Percentiles rank a stretch among this genome's conserved stretches.
These are phyloP conservation scores for Starmerella vitae DNA, from an alignment of 805 yeast genomes.

Conservation along the genomic window DNA sequence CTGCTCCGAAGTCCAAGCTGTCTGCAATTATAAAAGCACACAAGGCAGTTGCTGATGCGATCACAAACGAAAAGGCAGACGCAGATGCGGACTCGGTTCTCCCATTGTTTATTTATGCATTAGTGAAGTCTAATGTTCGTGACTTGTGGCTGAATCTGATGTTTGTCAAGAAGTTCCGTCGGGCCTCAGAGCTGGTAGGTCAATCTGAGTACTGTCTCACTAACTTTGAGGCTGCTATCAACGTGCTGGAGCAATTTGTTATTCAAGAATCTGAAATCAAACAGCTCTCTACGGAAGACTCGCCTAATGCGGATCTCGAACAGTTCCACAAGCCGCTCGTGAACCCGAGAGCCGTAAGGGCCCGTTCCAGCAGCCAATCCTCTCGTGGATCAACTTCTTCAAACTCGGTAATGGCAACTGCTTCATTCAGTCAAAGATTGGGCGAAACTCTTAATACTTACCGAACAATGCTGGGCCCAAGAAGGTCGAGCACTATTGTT, in stretches of 20 bases:
- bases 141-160: constrained; percentile 28
- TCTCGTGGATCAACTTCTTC: constrained; percentile 24
- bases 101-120: constrained; percentile 29
- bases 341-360: constrained; percentile 11
- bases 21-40: constrained; percentile 27
- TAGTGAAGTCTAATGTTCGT: constrained; percentile 25
- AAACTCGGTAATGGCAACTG: constrained; percentile 6
- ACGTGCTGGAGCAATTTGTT: constrained; percentile 28
- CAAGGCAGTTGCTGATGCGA: constrained; percentile 26
- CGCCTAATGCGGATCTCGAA: constrained; percentile 21
- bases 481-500: constrained; percentile 8
- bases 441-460: constrained; percentile 25
- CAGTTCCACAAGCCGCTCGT: constrained; percentile 16
- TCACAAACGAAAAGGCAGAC: constrained; percentile 13
- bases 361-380: constrained; percentile 18
- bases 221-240: constrained; percentile 33
- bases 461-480: constrained; percentile 13
- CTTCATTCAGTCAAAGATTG: constrained; percentile 24
- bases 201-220: constrained; percentile 32
- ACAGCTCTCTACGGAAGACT: constrained; percentile 20
- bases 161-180: constrained; percentile 31
- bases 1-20: constrained; percentile 29
- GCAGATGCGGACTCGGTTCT: constrained; percentile 29
- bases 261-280: constrained; percentile 14
- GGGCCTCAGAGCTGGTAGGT: constrained; percentile 26